Percentiles rank a stretch among this genome's conserved stretches.
phyloP scores from a whole-genome alignment of 768 basidiomycete genomes.

The Calocybe gangraenosa region DNA sequence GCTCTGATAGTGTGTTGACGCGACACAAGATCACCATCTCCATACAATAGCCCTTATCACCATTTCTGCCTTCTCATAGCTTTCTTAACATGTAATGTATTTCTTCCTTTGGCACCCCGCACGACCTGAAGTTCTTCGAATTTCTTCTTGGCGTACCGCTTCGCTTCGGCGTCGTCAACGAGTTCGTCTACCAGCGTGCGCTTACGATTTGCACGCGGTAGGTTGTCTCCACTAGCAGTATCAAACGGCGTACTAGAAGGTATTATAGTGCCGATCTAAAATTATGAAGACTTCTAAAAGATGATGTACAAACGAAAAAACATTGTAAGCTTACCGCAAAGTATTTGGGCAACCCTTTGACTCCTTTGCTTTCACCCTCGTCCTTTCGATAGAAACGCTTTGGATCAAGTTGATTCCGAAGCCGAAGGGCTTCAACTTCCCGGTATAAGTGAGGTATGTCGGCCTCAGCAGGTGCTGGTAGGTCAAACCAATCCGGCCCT shows the following conservation, averaged over 20 bases:
- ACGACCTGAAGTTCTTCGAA: conserved; percentile 73
- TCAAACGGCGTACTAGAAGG: conserved; percentile 72
- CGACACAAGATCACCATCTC: too few relatives aligned
- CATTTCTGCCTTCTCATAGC: conserved; percentile 64
- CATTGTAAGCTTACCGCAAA: conserved; percentile 63
- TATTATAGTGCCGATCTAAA: conserved; percentile 76
- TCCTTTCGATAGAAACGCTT: conserved; percentile 90
- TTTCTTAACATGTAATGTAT: conserved; percentile 64
- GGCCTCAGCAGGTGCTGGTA: conserved; percentile 77
- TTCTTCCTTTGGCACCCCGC: conserved; percentile 64
- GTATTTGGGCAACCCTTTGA: conserved; percentile 82
- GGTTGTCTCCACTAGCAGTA: conserved; percentile 63
- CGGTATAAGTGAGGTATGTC: conserved; percentile 76
- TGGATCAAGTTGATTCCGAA: conserved; percentile 86
- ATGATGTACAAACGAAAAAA: conserved; percentile 3
- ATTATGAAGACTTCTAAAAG: conserved; percentile 6
- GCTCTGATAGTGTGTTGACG: too few relatives aligned
- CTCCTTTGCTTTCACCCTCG: conserved; percentile 78
- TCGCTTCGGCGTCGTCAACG: conserved; percentile 82
- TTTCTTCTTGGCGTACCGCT: conserved; percentile 88
- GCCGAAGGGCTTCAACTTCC: conserved; percentile 83
- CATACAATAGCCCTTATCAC: conserved; percentile 31
- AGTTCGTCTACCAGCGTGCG: conserved; percentile 85
- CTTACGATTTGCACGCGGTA: conserved; percentile 66
- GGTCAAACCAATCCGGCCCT: conserved; percentile 83